Base-by-base conservation (phyloP, 139 green algal genomes). In the Asterochloris erici region DNA sequence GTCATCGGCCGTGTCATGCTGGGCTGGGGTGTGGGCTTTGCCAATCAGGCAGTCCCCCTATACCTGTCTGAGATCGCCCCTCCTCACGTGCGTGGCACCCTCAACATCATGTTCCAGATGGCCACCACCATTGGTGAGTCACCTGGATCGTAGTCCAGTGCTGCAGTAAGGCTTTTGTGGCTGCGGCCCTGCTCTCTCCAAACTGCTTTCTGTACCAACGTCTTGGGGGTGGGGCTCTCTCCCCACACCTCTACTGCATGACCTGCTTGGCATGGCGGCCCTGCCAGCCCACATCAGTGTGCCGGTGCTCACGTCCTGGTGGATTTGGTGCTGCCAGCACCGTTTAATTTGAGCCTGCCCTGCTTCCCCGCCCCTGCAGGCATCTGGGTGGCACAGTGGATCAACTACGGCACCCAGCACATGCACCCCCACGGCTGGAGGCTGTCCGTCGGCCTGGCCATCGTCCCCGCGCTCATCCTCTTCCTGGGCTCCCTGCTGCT, bases 91-190 rank as follows among this genome's bases (percentile, higher is more conserved):
- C 87, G 87, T 28, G 89, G 87, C 47, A 80, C 81, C 0, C 82
- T 91, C 23, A 91, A 91, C 82, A 89, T 92, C 79, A 85, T 91
- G 79, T 94, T 94, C 79, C 92, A 95, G 84, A 84, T 95, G 80
- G 81, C 85, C 23, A 86, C 90, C 47, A 93, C 90, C 73, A 76
- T 84, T 11, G 81, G 60, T 54, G 38, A 54, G 38, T 54, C 6
- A 54, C 38, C 38, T 54, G 38, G 38, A 10, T 54, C 38, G 4
- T 2, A 6, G 38, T 6, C 6, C 38, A 54, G 38, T 10, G 38
- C 38, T 54, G 38, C 38, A 54, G 4, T 54, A 54, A 6, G 38
- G 38, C 38, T 54, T 54, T n/a, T n/a, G n/a, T n/a, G n/a, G n/a
- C n/a, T n/a, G 38, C 38, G 6, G 38, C 38, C 38, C 38, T 54